Evolutionary conservation across 2,329 filamentous ascomycete species (phyloP).

Genomic region (Ophiocordyceps robertsii): DNA sequence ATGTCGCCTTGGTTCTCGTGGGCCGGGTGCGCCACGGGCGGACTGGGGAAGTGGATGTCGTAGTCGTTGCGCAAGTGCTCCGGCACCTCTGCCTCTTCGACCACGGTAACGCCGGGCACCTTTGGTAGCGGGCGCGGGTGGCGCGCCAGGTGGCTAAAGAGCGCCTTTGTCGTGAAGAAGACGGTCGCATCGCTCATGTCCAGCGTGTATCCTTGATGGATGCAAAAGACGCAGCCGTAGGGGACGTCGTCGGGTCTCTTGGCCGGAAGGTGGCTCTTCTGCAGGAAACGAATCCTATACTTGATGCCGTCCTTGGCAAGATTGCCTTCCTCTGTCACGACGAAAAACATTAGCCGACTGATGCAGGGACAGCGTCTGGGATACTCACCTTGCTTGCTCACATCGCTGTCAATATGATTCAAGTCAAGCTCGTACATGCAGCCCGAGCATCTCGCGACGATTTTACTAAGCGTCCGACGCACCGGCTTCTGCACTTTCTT

Average conservation of each 20-base stretch:
- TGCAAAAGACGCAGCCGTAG: constrained; percentile 42
- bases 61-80: constrained; percentile 31
- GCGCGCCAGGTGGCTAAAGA: constrained; percentile 38
- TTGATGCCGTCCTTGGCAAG: constrained; percentile 30
- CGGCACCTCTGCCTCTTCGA: constrained; percentile 30
- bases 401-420: constrained; percentile 35
- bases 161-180: constrained; percentile 37
- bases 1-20: constrained; percentile 26
- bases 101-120: constrained; percentile 32
- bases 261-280: constrained; percentile 39
- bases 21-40: constrained; percentile 26
- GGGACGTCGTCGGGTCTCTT: constrained; percentile 36
- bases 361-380: neutral
- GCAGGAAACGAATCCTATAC: constrained; percentile 40
- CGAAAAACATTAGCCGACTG: neutral
- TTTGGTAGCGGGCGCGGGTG: constrained; percentile 39
- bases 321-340: constrained; percentile 22
- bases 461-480: constrained; percentile 7
- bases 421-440: constrained; percentile 43
- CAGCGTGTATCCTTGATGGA: constrained; percentile 32
- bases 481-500: constrained; percentile 37
- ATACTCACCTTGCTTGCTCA: constrained; percentile 31
- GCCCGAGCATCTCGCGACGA: constrained; percentile 35
- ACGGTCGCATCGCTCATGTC: constrained; percentile 43
- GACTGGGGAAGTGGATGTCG: constrained; percentile 34